phyloP scores from a whole-genome alignment of 176 grass and related monocot species.

The Dactylis glomerata region DNA sequence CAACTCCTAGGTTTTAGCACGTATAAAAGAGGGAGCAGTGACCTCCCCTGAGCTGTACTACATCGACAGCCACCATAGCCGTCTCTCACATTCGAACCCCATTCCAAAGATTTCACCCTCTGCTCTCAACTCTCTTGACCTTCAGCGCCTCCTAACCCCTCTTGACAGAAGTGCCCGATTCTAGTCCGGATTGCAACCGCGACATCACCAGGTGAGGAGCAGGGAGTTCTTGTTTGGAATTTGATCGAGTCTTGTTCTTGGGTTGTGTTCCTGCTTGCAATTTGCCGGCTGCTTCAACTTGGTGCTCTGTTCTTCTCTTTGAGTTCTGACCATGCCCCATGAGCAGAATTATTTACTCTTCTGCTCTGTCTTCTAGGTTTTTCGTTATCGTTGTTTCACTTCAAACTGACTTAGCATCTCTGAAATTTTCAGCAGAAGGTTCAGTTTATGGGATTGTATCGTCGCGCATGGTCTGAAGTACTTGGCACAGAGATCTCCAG shows the following conservation, averaged over 20 bases:
- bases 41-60: constrained; percentile 14
- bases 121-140: background rate
- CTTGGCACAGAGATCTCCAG: constrained; percentile 37
- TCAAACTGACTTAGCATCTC: background rate
- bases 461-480: constrained; percentile 45
- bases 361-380: no score
- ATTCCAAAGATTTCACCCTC: constrained; percentile 6
- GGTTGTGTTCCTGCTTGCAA: background rate
- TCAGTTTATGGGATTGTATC: constrained; percentile 63
- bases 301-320: background rate
- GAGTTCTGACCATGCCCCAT: background rate
- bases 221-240: background rate
- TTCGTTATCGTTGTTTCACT: background rate
- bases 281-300: background rate
- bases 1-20: constrained; percentile 26
- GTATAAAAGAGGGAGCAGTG: constrained; percentile 41
- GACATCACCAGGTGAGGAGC: constrained; percentile 25
- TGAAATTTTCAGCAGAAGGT: background rate
- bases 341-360: no score
- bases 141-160: background rate
- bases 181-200: background rate
- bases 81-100: constrained; percentile 9
- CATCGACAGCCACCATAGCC: constrained; percentile 3
- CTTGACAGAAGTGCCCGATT: background rate
- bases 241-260: background rate